Percentiles rank a stretch among this genome's conserved stretches.
phyloP scores from a whole-genome alignment of 495 filamentous ascomycete genomes.

The Neurospora sp. region DNA sequence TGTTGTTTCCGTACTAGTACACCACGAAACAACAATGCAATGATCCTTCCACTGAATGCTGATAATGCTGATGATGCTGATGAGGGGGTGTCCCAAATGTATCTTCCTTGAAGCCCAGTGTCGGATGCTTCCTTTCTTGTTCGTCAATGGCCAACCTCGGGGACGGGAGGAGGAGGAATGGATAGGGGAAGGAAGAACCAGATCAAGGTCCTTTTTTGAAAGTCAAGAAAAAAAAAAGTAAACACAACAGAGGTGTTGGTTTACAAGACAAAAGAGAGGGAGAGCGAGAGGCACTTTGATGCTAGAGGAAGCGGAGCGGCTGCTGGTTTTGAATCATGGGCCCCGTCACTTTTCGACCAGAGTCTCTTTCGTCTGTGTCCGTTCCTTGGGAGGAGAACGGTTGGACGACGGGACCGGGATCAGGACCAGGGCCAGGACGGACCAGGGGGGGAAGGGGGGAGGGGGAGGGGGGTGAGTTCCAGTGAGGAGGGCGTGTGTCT shows the following conservation, averaged over 20 bases:
- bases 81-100: neutral
- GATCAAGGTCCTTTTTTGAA: neutral
- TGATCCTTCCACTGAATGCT: neutral
- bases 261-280: neutral
- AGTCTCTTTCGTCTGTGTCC: neutral
- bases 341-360: neutral
- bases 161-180: constrained; percentile 3
- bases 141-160: constrained; percentile 15
- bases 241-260: neutral
- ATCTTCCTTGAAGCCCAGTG: constrained; percentile 3
- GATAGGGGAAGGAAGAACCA: neutral
- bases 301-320: neutral
- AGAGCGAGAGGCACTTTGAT: neutral
- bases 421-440: neutral
- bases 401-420: neutral
- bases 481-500: neutral
- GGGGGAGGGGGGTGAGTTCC: neutral
- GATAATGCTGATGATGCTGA: neutral
- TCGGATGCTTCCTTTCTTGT: constrained; percentile 11
- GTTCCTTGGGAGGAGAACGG: neutral
- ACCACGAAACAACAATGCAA: neutral
- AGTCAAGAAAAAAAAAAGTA: neutral
- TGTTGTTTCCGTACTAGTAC: too few relatives aligned
- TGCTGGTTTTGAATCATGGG: neutral
- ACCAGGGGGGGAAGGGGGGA: neutral